Evolutionary conservation across 148 eudicot genomes (phyloP).

Genomic region (Rhododendron kiyosumense): DNA sequence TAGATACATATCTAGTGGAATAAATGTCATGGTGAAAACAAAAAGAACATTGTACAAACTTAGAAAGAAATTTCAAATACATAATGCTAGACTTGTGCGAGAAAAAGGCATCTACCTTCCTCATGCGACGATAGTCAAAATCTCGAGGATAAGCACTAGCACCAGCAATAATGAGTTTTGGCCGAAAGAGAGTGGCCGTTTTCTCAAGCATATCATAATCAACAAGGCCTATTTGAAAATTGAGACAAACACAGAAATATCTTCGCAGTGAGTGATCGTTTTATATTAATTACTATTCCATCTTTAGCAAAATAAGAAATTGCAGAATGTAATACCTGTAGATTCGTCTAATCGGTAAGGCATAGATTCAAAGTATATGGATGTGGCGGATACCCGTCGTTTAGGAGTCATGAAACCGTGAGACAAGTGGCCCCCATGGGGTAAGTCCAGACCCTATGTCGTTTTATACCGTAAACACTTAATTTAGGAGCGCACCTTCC

Average conservation of each 20-base stretch:
- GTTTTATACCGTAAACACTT: not conserved
- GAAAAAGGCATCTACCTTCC: constrained; percentile 44
- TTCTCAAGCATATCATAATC: constrained; percentile 97
- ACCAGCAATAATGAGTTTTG: constrained; percentile 90
- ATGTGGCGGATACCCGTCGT: constrained; percentile 83
- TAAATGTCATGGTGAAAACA: not conserved
- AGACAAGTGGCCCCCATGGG: constrained; percentile 92
- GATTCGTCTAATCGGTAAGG: constrained; percentile 84
- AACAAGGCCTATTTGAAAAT: constrained; percentile 46
- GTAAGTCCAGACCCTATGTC: constrained; percentile 74
- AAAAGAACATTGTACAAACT: not conserved
- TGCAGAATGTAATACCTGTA: constrained; percentile 41
- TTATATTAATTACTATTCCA: not conserved
- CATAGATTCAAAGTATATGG: constrained; percentile 90
- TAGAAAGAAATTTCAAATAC: not conserved
- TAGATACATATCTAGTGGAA: constrained; percentile 3
- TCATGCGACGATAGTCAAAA: constrained; percentile 87
- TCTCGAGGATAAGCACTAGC: constrained; percentile 96
- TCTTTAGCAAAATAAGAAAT: not conserved
- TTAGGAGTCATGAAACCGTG: constrained; percentile 95
- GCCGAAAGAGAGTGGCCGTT: constrained; percentile 75
- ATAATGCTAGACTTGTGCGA: no score
- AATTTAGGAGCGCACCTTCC: not conserved
- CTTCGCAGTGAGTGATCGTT: not conserved
- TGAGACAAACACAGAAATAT: not conserved